Base-by-base conservation (phyloP, 352 stramenopile species). In the Phytophthora vignae region DNA sequence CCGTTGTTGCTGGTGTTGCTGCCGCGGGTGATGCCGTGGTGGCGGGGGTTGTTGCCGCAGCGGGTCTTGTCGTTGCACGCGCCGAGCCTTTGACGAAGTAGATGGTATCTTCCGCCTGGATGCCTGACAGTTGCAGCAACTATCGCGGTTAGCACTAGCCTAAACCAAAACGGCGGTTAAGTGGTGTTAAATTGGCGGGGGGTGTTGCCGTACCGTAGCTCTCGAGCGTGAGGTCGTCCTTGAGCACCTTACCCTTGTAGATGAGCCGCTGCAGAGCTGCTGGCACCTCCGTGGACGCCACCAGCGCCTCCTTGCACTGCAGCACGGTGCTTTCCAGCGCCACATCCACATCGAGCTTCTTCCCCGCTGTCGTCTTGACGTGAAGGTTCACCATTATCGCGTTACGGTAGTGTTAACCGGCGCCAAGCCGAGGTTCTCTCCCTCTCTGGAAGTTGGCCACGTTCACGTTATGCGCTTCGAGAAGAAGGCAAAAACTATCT, bases 191-290 rank as follows among this genome's bases (percentile, higher is more conserved):
- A 44, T 11, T 48, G 40, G 17, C 19, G 31, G 7, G 2, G 52
- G 10, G n/a, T 40, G 17, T 31, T 15, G n/a, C 72, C 73, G 29
- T 71, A 94, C 86, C 87, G 75, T 97, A 97, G 71, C 86, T 92
- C 19, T 79, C 76, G 54, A 97, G 81, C 21, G 90, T 96, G 46
- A 85, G 75, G 14, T 97, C 91, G 72, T 98, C 91, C 72, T 97
- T 95, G 60, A 98, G 86, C 61, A 98, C 88, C 73, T 96, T 98
- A 59, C 92, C 92, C 73, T 96, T 95, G 78, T 91, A 92, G 61
- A 97, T 97, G 60, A 97, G 84, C 4, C 91, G 88, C 75, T 97
- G 91, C 61, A 94, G 87, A 52, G 79, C 64, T n/a, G 79, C 77
- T 0, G 89, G 75, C 15, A 97, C 90, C 42, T 92, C 83, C 27